Base-by-base conservation (phyloP, 495 filamentous ascomycete genomes). In the Penicillium salamii region DNA sequence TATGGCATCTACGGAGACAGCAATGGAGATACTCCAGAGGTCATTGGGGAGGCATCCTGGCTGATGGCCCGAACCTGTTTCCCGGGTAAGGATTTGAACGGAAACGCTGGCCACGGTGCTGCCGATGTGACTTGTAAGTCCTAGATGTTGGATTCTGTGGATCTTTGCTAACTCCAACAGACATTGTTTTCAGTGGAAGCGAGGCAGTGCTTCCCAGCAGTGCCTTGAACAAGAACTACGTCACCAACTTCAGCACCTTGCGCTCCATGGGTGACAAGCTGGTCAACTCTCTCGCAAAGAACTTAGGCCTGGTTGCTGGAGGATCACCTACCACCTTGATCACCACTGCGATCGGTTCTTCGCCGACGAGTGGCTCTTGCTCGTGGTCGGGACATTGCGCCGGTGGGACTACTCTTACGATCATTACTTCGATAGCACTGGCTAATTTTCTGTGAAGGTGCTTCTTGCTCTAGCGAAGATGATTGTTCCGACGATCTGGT, bases 41-140 rank as follows among this genome's bases (percentile, higher is more conserved):
- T 67, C 4, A 72, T 67, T 5, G 69, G 69, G 4, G 69, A 72
- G 42, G 69, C 65, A 2, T 72, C 69, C 1, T 72, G 69, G 69
- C 36, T 72, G 11, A 62, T 72, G 61, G 67, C 69, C 8, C 64
- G 65, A 1, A 67, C 65, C 6, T 72, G 69, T 21, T 72, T 72
- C 52, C 69, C 67, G 0, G 54, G 59, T 18, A 65, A 70, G 9
- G 50, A 63, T 20, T 38, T 72, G 20, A 60, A 58, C 37, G 69
- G 69, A n/a, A 63, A 58, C 20, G 51, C 19, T 9, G 69, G 67
- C 13, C 69, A 70, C 31, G 43, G 7, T 3, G 40, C 32, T 12
- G 50, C 52, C 7, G 69, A 72, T 52, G 69, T 72, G 13, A 70
- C 63, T 7, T 72, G 69, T 72, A 55, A 52, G 56, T 55, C 8